Conservation (phyloP, 179 eudicot species). For the Actinidia polygama region DNA sequence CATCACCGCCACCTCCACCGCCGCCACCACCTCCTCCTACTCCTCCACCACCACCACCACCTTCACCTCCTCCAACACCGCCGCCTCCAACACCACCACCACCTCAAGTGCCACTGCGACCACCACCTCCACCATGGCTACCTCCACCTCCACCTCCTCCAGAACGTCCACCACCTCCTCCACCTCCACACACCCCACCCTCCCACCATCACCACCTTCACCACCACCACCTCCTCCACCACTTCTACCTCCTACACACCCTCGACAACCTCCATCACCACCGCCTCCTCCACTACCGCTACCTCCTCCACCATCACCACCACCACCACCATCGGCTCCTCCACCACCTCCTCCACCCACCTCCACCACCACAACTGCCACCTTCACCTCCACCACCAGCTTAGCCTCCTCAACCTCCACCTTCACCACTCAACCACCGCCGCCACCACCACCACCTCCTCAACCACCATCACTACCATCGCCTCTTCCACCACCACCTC, state of each 20-base stretch:
- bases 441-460: no score
- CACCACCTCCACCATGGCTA: neutral
- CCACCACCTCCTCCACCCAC: no score
- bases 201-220: conserved; percentile 1
- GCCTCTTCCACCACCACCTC: no score
- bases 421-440: no score
- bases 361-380: no score
- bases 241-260: neutral
- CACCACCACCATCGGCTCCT: no score
- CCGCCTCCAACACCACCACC: conserved; percentile 14
- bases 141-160: neutral
- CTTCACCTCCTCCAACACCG: neutral
- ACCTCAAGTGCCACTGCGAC: conserved; percentile 5
- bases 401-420: no score
- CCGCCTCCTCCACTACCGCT: conserved; percentile 16
- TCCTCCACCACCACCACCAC: conserved; percentile 6
- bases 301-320: no score
- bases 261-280: neutral
- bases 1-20: neutral
- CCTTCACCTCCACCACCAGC: no score
- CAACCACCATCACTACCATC: no score
- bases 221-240: neutral
- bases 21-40: neutral
- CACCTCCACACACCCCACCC: neutral
- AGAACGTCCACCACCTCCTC: neutral